Evolutionary conservation across 2,329 filamentous ascomycete species (phyloP), one percentile per base, ranked within the genome.

Genomic region (Stemphylium lycopersici): DNA sequence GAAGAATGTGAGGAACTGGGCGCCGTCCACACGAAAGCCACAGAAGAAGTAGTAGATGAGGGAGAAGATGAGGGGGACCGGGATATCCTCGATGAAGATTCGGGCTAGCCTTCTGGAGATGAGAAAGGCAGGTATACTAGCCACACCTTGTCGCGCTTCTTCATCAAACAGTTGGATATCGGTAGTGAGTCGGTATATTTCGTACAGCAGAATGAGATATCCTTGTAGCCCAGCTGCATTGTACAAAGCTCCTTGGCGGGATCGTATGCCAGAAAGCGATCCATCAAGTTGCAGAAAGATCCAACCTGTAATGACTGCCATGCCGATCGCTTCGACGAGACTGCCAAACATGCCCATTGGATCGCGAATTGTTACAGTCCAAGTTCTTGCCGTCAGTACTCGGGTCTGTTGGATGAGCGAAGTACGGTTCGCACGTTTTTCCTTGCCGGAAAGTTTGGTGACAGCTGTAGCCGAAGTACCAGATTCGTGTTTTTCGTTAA

Each of bases 21-120:
- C 74, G 0, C 81, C 84, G 7, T 87, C 82, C 2, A 81, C 79
- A 41, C 89, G 84, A 62, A 91, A 90, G 0, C 88, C 89, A 6
- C 86, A 84, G 87, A 92, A 91, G 70, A 90, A 92, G 72, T 92
- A 93, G 67, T 87, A 87, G 6, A 92, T 87, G 2, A 86, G 75
- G 5, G 86, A 86, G 66, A 88, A 92, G 3, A 91, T 70, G 13
- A 91, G 80, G 0, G 89, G 89, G 1, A 91, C 88, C 0, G 88
- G 87, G 0, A 92, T 67, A 66, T 92, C 89, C 68, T 93, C 89
- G 0, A 88, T 85, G 1, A 87, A 79, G 18, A 91, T 75, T 5
- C 88, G 82, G 0, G 90, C 88, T 4, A 91, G 72, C 22, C 90
- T 81, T 37, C 90, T 80, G 15, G 89, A 91, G 1, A 91, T 68